Evolutionary conservation across 768 basidiomycete species (phyloP).

Genomic region (Ramaria sp.): DNA sequence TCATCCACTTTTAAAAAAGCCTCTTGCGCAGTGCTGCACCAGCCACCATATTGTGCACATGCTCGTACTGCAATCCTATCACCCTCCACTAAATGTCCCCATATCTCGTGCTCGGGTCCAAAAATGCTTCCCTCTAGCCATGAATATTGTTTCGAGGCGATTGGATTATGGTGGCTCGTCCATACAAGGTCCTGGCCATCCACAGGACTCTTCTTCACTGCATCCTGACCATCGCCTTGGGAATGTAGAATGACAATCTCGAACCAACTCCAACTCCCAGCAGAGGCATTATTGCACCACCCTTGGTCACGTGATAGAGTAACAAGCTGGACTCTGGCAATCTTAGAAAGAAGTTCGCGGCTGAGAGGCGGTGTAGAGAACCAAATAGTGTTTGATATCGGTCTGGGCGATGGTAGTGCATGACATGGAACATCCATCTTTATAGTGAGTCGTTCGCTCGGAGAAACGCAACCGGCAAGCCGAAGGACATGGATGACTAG

Average conservation of each 20-base stretch:
- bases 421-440: not conserved
- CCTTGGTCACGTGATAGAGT: conserved; percentile 13
- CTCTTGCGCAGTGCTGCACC: conserved; percentile 7
- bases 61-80: conserved; percentile 7
- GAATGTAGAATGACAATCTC: conserved; percentile 7
- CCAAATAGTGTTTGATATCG: not conserved
- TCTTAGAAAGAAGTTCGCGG: not conserved
- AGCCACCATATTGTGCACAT: conserved; percentile 10
- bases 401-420: not conserved
- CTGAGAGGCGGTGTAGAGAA: conserved; percentile 1
- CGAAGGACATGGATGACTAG: conserved; percentile 9
- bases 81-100: conserved; percentile 9
- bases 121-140: conserved; percentile 4
- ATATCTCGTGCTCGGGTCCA: conserved; percentile 10
- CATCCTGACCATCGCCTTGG: not conserved
- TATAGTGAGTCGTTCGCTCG: not conserved
- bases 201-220: not conserved
- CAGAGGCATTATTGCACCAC: not conserved
- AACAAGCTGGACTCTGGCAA: conserved; percentile 1
- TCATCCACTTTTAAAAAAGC: conserved; percentile 7
- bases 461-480: conserved; percentile 3
- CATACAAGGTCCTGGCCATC: conserved; percentile 9
- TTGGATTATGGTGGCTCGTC: conserved; percentile 8
- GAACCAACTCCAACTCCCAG: conserved; percentile 14
- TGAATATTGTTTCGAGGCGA: not conserved